Percentiles rank a stretch among this genome's conserved stretches.
phyloP scores from a whole-genome alignment of 352 stramenopile species.

The Phytophthora macrochlamydospora region DNA sequence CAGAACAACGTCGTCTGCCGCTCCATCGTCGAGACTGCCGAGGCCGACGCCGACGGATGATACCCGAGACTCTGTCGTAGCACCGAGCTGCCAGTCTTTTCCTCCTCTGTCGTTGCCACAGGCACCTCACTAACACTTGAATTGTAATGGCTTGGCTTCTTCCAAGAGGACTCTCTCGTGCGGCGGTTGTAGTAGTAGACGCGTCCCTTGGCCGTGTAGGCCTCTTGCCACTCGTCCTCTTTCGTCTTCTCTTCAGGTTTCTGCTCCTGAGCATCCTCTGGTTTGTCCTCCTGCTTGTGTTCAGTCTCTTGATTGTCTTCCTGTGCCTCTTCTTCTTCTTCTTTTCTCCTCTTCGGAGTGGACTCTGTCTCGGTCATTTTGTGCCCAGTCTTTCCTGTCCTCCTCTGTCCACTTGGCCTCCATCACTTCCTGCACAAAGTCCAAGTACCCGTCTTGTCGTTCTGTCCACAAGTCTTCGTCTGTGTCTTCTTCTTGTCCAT shows the following conservation, averaged over 20 bases:
- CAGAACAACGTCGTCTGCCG: slow-evolving; percentile 63
- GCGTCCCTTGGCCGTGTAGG: slow-evolving; percentile 83
- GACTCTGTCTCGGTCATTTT: not conserved
- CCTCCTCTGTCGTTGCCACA: slow-evolving; percentile 1
- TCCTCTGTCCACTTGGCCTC: slow-evolving; percentile 39
- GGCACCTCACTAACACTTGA: slow-evolving; percentile 18
- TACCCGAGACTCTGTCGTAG: slow-evolving; percentile 39
- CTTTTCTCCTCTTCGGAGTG: slow-evolving; percentile 14
- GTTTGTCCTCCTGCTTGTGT: slow-evolving; percentile 4
- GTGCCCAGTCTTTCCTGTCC: slow-evolving; percentile 22
- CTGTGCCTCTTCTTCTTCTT: slow-evolving; percentile 1
- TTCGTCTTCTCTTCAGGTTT: slow-evolving; percentile 16
- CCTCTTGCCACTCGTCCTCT: slow-evolving; percentile 79
- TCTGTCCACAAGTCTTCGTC: slow-evolving; percentile 22
- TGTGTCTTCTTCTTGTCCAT: slow-evolving; percentile 15
- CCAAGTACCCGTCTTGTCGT: slow-evolving; percentile 33
- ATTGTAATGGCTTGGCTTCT: slow-evolving; percentile 45
- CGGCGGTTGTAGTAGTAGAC: slow-evolving; percentile 91
- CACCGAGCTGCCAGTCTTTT: slow-evolving; percentile 22
- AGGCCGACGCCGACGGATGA: slow-evolving; percentile 24
- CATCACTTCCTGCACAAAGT: slow-evolving; percentile 60
- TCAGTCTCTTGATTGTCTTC: slow-evolving; percentile 1
- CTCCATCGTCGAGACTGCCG: slow-evolving; percentile 29
- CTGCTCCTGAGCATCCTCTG: slow-evolving; percentile 7
- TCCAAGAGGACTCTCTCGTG: slow-evolving; percentile 87